A percentile compares a stretch with the other conserved stretches of the same genome.
Conservation (phyloP, 768 basidiomycete genomes). For the Leccinum variicolor region DNA sequence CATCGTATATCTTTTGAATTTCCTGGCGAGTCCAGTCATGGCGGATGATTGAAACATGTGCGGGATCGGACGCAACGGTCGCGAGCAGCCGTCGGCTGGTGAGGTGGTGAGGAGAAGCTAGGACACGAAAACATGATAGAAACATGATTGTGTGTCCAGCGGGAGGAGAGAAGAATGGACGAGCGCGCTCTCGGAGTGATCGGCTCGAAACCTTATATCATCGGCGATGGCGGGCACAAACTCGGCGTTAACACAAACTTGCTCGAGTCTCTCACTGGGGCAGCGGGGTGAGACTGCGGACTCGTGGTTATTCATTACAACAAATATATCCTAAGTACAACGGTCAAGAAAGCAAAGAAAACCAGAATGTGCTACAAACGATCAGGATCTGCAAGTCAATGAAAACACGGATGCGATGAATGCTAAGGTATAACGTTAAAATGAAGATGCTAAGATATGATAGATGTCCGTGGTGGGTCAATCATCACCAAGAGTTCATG, state of each 20-base stretch:
- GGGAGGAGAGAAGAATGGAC: slow-evolving; percentile 6
- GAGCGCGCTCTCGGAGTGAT: background rate
- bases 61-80: slow-evolving; percentile 40
- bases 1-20: slow-evolving; percentile 82
- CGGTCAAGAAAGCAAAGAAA: slow-evolving; percentile 25
- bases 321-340: slow-evolving; percentile 25
- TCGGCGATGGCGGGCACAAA: background rate
- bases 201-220: background rate
- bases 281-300: background rate
- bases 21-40: slow-evolving; percentile 76
- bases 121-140: slow-evolving; percentile 2
- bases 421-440: slow-evolving; percentile 34
- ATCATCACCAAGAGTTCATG: slow-evolving; percentile 27
- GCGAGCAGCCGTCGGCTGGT: slow-evolving; percentile 51
- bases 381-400: slow-evolving; percentile 20
- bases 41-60: slow-evolving; percentile 32
- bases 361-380: slow-evolving; percentile 29
- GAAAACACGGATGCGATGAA: slow-evolving; percentile 25
- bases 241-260: slow-evolving; percentile 5
- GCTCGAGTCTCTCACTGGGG: background rate
- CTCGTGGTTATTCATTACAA: slow-evolving; percentile 24
- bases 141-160: slow-evolving; percentile 11
- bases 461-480: slow-evolving; percentile 24
- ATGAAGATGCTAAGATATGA: slow-evolving; percentile 30
- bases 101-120: slow-evolving; percentile 7